Percentiles rank a stretch among this genome's conserved stretches.
phyloP scores from a whole-genome alignment of 805 yeast species.

The Myxozyma lipomycoides region DNA sequence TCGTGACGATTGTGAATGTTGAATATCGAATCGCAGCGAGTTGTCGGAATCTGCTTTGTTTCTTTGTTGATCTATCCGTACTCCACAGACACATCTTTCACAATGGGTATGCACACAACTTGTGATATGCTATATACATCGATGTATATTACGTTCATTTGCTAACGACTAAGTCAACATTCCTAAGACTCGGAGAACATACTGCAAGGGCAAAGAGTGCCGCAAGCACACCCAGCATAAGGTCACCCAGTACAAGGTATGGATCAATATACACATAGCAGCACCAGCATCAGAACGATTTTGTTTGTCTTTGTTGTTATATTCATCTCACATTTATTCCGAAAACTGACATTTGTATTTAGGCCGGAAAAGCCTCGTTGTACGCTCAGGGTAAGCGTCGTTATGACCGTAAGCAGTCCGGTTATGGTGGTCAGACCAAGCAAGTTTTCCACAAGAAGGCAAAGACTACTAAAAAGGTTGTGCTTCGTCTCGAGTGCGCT shows the following conservation, averaged over 20 bases:
- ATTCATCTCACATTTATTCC: too few relatives aligned
- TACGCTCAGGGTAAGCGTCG: constrained; percentile 99
- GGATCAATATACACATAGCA: not conserved
- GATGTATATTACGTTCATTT: too few relatives aligned
- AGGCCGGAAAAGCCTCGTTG: constrained; percentile 98
- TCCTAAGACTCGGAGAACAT: constrained; percentile 99
- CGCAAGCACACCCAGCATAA: constrained; percentile 99
- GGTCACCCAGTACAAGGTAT: constrained; percentile 95
- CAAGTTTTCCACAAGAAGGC: constrained; percentile 99
- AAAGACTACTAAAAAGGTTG: constrained; percentile 99
- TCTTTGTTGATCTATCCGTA: too few relatives aligned
- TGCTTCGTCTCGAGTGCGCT: constrained; percentile 98
- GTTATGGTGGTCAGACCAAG: constrained; percentile 99
- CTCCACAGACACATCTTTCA: too few relatives aligned
- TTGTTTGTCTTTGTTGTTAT: too few relatives aligned
- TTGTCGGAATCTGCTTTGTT: too few relatives aligned
- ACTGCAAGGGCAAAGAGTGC: constrained; percentile 99
- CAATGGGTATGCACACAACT: too few relatives aligned
- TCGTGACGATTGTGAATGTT: too few relatives aligned
- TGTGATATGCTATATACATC: too few relatives aligned
- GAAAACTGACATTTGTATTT: not conserved
- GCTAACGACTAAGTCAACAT: constrained; percentile 99
- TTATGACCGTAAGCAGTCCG: constrained; percentile 99
- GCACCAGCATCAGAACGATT: not conserved
- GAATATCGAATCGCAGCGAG: too few relatives aligned